Evolutionary conservation across 352 stramenopile genomes (phyloP), one percentile per base, ranked within the genome.

Genomic region (Phytophthora kernoviae): DNA sequence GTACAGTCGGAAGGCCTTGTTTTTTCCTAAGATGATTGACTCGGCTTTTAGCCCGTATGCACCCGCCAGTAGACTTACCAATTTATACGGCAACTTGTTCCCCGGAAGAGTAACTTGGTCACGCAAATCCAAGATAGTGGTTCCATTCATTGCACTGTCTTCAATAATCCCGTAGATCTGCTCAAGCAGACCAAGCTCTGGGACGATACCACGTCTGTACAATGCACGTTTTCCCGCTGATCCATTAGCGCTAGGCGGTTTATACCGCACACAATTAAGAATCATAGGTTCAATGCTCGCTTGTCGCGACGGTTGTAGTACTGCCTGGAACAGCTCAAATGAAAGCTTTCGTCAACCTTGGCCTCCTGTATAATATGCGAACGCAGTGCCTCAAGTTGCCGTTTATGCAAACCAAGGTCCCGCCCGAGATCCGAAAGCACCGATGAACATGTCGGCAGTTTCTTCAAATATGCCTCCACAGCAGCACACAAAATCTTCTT

Each of bases 211-310:
- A 1, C 73, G 59, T 12, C 53, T 30, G 37, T 43, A 59, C 9
- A 14, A 18, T 7, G 44, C 27, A 20, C 40, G 43, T 58, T 30
- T 36, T 62, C 34, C 54, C 24, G 26, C 24, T 36, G 48, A 30
- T 30, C 24, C 45, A n/a, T 43, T 52, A 10, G 2, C 45, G n/a
- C 57, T 52, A 4, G 59, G 52, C 10, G 70, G 59, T 49, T 81
- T 84, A 59, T 91, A 92, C 14, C 83, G 79, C 42, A 94, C 77
- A 34, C 84, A 94, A 59, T 92, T 92, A 10, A 94, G 62, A 53
- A 91, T 90, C 50, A 90, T 91, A 3, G 84, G 79, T 34, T 91
- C 81, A 1, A 88, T 71, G 14, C 48, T 73, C 1, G 60, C 65
- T 39, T 68, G 70, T 58, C 83, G 75, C 5, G 81, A 79, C 15